Conservation (phyloP, 164 flowering plant species). For the Chimonanthus praecox region DNA sequence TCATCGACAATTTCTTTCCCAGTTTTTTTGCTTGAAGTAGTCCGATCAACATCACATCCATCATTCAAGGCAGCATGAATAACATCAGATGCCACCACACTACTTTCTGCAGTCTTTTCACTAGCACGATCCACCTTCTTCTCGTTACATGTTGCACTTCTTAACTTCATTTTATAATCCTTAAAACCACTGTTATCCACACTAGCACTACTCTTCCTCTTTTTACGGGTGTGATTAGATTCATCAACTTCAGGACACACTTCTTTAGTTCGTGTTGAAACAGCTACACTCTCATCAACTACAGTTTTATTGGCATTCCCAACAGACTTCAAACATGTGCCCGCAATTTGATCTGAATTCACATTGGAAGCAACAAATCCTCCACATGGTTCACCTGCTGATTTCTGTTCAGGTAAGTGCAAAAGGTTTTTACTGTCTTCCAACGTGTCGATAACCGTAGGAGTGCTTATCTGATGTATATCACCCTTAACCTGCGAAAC, state of each 20-base stretch:
- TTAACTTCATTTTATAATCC: not conserved
- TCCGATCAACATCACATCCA: slow-evolving; percentile 4
- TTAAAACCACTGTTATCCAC: slow-evolving; percentile 8
- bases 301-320: slow-evolving; percentile 14
- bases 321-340: slow-evolving; percentile 19
- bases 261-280: slow-evolving; percentile 4
- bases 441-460: not conserved
- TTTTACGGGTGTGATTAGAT: slow-evolving; percentile 2
- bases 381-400: slow-evolving; percentile 19
- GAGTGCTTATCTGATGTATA: not conserved
- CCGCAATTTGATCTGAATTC: slow-evolving; percentile 19
- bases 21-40: slow-evolving; percentile 3
- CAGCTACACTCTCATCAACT: slow-evolving; percentile 3
- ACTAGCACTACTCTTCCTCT: slow-evolving; percentile 3
- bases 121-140: slow-evolving; percentile 9
- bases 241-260: slow-evolving; percentile 15
- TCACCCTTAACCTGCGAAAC: slow-evolving; percentile 14
- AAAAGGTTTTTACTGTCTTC: slow-evolving; percentile 15
- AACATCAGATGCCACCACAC: not conserved
- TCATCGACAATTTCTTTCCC: slow-evolving; percentile 23
- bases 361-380: slow-evolving; percentile 17
- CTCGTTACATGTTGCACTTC: slow-evolving; percentile 7
- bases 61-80: slow-evolving; percentile 6
- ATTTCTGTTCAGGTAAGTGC: slow-evolving; percentile 17
- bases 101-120: slow-evolving; percentile 7